These are phyloP conservation scores for Emericellopsis cladophorae DNA, from an alignment of 2,329 filamentous ascomycete species.

Conservation along the genomic window DNA sequence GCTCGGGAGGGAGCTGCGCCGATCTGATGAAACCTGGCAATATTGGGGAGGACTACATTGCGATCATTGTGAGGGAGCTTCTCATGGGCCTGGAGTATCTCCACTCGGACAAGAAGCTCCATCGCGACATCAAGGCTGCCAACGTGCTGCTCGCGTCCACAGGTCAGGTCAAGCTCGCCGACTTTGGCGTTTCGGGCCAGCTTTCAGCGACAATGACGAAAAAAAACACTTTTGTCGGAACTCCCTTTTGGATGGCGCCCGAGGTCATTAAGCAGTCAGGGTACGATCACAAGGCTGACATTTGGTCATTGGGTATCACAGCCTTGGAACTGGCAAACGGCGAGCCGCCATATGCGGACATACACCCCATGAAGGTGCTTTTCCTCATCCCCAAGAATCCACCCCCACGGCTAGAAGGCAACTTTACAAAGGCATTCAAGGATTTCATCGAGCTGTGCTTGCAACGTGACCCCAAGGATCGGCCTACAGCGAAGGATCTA, in stretches of 20 bases:
- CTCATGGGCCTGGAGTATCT: conserved; percentile 85
- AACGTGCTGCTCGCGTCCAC: conserved; percentile 83
- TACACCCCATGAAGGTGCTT: conserved; percentile 96
- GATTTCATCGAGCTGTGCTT: conserved; percentile 77
- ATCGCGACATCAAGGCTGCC: conserved; percentile 93
- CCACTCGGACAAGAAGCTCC: conserved; percentile 89
- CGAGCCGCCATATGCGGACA: conserved; percentile 89
- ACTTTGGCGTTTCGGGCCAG: conserved; percentile 95
- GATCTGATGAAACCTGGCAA: conserved; percentile 90
- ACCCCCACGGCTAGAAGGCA: conserved; percentile 67
- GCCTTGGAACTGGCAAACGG: conserved; percentile 84
- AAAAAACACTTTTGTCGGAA: conserved; percentile 98
- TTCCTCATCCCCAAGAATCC: conserved; percentile 95
- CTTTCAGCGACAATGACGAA: conserved; percentile 97
- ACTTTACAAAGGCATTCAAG: conserved; percentile 73
- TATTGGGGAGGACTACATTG: conserved; percentile 91
- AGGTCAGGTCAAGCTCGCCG: conserved; percentile 91
- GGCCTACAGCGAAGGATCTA: conserved; percentile 76
- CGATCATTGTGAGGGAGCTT: conserved; percentile 85
- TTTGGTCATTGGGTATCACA: conserved; percentile 94
- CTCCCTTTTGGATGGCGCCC: conserved; percentile 98
- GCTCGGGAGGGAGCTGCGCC: conserved; percentile 88
- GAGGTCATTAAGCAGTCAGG: conserved; percentile 98
- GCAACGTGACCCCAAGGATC: conserved; percentile 76
- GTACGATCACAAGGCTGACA: conserved; percentile 95